Percentiles rank a stretch among this genome's conserved stretches.
phyloP scores from a whole-genome alignment of 352 stramenopile genomes.

The Phytophthora ohioensis region DNA sequence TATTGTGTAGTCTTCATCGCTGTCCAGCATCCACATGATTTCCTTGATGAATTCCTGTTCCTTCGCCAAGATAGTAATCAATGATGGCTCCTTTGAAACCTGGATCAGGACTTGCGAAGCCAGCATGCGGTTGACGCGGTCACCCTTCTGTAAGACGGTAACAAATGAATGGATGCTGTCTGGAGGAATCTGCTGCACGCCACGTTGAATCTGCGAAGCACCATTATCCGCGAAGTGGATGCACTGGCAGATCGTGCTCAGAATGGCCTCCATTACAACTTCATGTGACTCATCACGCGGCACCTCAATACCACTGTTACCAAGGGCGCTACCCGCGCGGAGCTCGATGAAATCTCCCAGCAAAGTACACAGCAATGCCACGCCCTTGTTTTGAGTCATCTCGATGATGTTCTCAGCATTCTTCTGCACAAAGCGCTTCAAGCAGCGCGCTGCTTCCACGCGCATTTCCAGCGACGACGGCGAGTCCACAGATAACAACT shows the following conservation, averaged over 20 bases:
- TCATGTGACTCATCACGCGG: slow-evolving; percentile 67
- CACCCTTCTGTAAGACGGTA: slow-evolving; percentile 61
- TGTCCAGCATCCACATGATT: slow-evolving; percentile 77
- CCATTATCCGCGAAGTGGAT: slow-evolving; percentile 65
- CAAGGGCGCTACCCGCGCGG: slow-evolving; percentile 40
- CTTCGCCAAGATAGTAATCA: slow-evolving; percentile 61
- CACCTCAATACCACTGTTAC: slow-evolving; percentile 24
- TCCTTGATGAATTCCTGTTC: slow-evolving; percentile 75
- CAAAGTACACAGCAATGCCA: slow-evolving; percentile 60
- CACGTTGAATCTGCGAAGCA: slow-evolving; percentile 40
- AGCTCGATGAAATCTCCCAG: slow-evolving; percentile 69
- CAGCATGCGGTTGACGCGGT: slow-evolving; percentile 75
- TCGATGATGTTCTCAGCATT: slow-evolving; percentile 80
- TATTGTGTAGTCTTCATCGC: slow-evolving; percentile 74
- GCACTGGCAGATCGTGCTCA: slow-evolving; percentile 82
- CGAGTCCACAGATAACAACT: slow-evolving; percentile 67
- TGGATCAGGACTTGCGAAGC: slow-evolving; percentile 77
- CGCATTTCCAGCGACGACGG: slow-evolving; percentile 60
- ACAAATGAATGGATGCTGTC: slow-evolving; percentile 71
- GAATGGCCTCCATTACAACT: slow-evolving; percentile 73
- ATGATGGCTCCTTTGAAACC: slow-evolving; percentile 63
- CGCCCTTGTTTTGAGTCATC: slow-evolving; percentile 60
- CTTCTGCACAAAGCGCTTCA: slow-evolving; percentile 80
- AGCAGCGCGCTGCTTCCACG: slow-evolving; percentile 71
- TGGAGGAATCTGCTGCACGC: slow-evolving; percentile 62